A percentile compares a stretch with the other conserved stretches of the same genome.
Conservation (phyloP, 768 basidiomycete species). For the Rhizopogon vinicolor region DNA sequence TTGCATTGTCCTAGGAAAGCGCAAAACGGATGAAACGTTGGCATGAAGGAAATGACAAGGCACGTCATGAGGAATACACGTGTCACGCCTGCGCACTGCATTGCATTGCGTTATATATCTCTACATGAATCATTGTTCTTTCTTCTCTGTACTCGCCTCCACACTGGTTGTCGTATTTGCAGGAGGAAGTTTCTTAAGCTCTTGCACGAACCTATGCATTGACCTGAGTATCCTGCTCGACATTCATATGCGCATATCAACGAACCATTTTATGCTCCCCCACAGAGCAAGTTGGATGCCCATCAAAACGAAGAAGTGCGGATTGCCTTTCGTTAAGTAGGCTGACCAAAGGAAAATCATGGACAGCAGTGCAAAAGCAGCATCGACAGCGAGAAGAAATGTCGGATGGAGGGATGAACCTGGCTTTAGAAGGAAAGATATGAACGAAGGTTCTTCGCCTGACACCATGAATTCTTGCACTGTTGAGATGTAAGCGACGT, state of each 20-base stretch:
- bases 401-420: conserved; percentile 74
- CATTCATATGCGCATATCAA: conserved; percentile 3
- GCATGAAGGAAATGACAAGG: conserved; percentile 72
- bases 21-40: conserved; percentile 72
- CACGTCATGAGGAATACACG: conserved; percentile 32
- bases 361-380: conserved; percentile 53
- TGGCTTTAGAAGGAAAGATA: conserved; percentile 60
- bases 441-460: conserved; percentile 26
- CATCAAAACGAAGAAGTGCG: conserved; percentile 65
- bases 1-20: conserved; percentile 80
- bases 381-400: conserved; percentile 62
- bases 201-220: conserved; percentile 58
- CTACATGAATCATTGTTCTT: conserved; percentile 15
- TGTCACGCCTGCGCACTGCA: neutral
- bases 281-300: conserved; percentile 64
- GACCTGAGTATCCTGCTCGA: neutral
- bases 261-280: conserved; percentile 79
- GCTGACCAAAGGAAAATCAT: conserved; percentile 55
- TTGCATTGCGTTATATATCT: neutral
- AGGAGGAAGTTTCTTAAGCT: conserved; percentile 40
- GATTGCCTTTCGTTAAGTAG: conserved; percentile 56
- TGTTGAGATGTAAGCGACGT: too few relatives aligned
- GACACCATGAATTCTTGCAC: conserved; percentile 2
- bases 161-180: conserved; percentile 2
- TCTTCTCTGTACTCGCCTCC: conserved; percentile 15